Percentiles rank a stretch among this genome's conserved stretches.
phyloP scores from a whole-genome alignment of 352 stramenopile genomes.

The Phytopythium litorale region DNA sequence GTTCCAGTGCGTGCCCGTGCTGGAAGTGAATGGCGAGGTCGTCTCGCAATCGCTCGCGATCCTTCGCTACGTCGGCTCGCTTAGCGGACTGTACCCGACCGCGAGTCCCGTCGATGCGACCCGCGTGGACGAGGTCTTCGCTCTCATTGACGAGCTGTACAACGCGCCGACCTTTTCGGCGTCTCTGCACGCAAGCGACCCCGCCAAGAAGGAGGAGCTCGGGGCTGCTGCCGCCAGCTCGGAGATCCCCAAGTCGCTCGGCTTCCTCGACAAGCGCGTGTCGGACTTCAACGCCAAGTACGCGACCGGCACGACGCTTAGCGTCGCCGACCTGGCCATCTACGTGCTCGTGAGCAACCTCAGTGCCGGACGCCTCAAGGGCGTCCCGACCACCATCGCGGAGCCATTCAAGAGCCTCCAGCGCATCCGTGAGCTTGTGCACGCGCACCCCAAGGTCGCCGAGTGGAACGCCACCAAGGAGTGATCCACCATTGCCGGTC shows the following conservation, averaged over 20 bases:
- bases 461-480: slow-evolving; percentile 26
- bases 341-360: slow-evolving; percentile 24
- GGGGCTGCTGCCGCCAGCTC: slow-evolving; percentile 22
- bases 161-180: slow-evolving; percentile 12
- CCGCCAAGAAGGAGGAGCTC: slow-evolving; percentile 31
- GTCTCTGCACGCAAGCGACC: slow-evolving; percentile 9
- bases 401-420: slow-evolving; percentile 26
- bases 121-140: slow-evolving; percentile 37
- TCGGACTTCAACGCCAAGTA: slow-evolving; percentile 18
- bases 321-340: slow-evolving; percentile 39
- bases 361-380: slow-evolving; percentile 18
- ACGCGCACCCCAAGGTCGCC: slow-evolving; percentile 26
- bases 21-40: slow-evolving; percentile 40
- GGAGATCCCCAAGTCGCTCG: slow-evolving; percentile 27
- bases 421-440: slow-evolving; percentile 23
- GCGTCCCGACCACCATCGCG: slow-evolving; percentile 17
- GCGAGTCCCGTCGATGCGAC: slow-evolving; percentile 20
- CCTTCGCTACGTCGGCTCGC: slow-evolving; percentile 52
- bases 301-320: slow-evolving; percentile 21
- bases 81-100: slow-evolving; percentile 36
- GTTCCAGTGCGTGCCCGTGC: slow-evolving; percentile 34
- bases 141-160: slow-evolving; percentile 33
- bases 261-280: slow-evolving; percentile 31
- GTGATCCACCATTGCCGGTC: not conserved
- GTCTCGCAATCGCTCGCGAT: slow-evolving; percentile 55